Base-by-base conservation (phyloP, 139 green algal species). In the Chlorella vulgaris region DNA sequence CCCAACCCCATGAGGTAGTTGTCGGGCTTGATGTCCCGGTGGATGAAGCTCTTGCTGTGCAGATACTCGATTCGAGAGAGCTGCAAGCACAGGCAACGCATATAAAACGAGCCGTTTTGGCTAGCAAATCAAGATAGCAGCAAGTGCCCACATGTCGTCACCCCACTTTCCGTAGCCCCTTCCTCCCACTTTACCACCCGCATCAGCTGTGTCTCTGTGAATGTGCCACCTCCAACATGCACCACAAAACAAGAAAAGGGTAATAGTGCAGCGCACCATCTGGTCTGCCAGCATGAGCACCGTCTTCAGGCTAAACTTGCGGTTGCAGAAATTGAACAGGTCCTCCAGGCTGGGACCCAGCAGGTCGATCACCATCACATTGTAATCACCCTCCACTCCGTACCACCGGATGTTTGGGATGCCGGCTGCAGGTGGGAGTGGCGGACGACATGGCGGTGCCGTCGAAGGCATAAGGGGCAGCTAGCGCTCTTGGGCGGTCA, bases 201-300 rank as follows among this genome's bases (percentile, higher is more conserved):
- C n/a, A n/a, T n/a, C n/a, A n/a, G n/a, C n/a, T n/a, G n/a, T n/a
- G n/a, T n/a, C n/a, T n/a, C n/a, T n/a, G n/a, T n/a, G n/a, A n/a
- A n/a, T n/a, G n/a, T n/a, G n/a, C n/a, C n/a, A n/a, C n/a, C n/a
- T n/a, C n/a, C n/a, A n/a, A n/a, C n/a, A n/a, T n/a, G n/a, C n/a
- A n/a, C n/a, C n/a, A n/a, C n/a, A n/a, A n/a, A n/a, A n/a, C n/a
- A n/a, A 58, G 47, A 10, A 58, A 58, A 10, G 10, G 47, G 47
- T 24, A 58, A 58, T 58, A 58, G 47, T 24, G 10, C 10, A 58
- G 47, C 47, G 63, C 86, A 99, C 91, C 92, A 99, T 88, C 88
- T 99, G 97, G 80, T 99, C 97, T 7, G 97, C 97, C 66, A 99
- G 91, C 97, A 99, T 99, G 55, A 99, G 91, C 63, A 98, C 95